Evolutionary conservation across 2,329 filamentous ascomycete genomes (phyloP).

Genomic region (Aspergillus sp.): DNA sequence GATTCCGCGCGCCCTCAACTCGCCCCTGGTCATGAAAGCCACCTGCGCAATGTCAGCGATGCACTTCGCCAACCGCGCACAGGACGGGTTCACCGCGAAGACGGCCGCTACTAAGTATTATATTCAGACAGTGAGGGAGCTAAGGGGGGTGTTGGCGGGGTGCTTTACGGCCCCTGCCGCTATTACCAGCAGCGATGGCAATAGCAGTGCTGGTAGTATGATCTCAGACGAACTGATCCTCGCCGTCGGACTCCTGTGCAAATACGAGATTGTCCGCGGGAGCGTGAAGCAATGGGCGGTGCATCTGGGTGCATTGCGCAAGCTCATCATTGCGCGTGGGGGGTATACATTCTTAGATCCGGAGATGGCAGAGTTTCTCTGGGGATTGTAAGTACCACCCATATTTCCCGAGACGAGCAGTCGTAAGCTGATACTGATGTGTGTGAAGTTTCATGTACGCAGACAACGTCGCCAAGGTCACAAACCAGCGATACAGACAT

Average conservation of each 20-base stretch:
- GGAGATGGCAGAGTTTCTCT: slow-evolving; percentile 25
- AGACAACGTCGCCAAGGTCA: slow-evolving; percentile 27
- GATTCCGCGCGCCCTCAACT: slow-evolving; percentile 30
- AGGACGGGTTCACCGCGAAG: slow-evolving; percentile 12
- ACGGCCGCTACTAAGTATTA: slow-evolving; percentile 28
- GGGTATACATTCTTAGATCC: slow-evolving; percentile 22
- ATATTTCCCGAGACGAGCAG: too few relatives aligned
- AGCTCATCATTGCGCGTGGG: slow-evolving; percentile 25
- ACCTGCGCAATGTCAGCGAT: slow-evolving; percentile 32
- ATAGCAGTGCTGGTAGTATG: slow-evolving; percentile 3
- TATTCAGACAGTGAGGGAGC: slow-evolving; percentile 24
- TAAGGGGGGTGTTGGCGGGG: slow-evolving; percentile 20
- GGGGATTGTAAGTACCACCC: slow-evolving; percentile 23
- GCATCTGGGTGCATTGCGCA: slow-evolving; percentile 29
- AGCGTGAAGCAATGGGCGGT: slow-evolving; percentile 32
- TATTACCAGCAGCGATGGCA: too few relatives aligned
- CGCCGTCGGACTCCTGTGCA: slow-evolving; percentile 30
- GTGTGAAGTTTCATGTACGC: slow-evolving; percentile 25
- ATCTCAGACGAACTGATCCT: slow-evolving; percentile 26
- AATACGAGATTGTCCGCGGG: slow-evolving; percentile 32
- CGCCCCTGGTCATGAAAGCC: slow-evolving; percentile 29
- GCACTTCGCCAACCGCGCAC: slow-evolving; percentile 27
- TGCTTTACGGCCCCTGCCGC: background rate
- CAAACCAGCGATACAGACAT: slow-evolving; percentile 17
- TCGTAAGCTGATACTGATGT: background rate